Evolutionary conservation across 2,329 filamentous ascomycete genomes (phyloP).

Genomic region (Phialophora expanda): DNA sequence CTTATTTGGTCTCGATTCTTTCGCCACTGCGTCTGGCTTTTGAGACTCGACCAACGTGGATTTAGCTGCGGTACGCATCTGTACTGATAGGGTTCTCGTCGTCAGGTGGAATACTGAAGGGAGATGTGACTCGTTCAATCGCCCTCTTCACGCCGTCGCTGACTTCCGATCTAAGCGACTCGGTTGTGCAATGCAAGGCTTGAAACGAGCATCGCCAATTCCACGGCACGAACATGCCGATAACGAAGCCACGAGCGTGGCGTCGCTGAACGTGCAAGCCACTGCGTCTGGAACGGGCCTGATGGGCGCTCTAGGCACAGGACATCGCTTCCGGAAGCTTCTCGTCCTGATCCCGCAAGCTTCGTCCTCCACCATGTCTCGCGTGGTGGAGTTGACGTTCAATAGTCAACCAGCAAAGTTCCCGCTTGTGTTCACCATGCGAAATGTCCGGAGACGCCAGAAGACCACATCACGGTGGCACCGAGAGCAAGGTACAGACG

Average conservation of each 20-base stretch:
- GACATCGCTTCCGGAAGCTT: background rate
- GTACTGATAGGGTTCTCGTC: background rate
- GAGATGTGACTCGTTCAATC: no score
- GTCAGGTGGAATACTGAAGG: no score
- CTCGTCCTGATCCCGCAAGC: background rate
- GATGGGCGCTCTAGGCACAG: background rate
- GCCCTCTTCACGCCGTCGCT: background rate
- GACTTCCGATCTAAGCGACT: background rate
- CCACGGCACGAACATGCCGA: no score
- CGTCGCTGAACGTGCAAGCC: background rate
- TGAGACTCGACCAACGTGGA: background rate
- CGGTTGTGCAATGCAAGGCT: background rate
- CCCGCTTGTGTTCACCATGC: background rate
- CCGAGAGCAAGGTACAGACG: background rate
- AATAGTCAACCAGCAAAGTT: background rate
- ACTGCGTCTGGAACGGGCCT: constrained; percentile 1
- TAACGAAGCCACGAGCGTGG: background rate
- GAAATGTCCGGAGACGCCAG: background rate
- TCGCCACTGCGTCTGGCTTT: background rate
- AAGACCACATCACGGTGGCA: background rate
- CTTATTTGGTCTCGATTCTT: background rate
- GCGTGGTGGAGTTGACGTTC: constrained; percentile 2
- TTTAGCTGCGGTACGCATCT: background rate
- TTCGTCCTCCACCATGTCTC: background rate
- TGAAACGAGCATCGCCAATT: background rate